phyloP scores from a whole-genome alignment of 139 green algal species.

The Picochlorum sp. region DNA sequence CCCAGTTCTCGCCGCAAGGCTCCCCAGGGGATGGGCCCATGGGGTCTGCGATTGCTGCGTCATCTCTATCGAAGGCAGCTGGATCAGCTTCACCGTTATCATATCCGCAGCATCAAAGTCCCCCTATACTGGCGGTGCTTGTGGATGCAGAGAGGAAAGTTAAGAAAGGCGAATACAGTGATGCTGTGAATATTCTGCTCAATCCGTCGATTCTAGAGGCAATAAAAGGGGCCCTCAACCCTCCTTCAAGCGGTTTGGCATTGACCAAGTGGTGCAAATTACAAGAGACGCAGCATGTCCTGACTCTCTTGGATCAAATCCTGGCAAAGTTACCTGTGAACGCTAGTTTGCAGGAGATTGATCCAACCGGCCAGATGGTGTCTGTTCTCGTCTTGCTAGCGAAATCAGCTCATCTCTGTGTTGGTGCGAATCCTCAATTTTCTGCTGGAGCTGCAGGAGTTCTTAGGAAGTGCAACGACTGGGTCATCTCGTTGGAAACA shows the following conservation, averaged over 20 bases:
- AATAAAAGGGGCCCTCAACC: conserved; percentile 15
- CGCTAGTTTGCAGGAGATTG: background rate
- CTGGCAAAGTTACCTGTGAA: conserved; percentile 1
- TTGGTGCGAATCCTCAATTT: conserved; percentile 14
- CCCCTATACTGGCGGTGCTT: background rate
- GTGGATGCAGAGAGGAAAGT: conserved; percentile 13
- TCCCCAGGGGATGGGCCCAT: background rate
- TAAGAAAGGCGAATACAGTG: background rate
- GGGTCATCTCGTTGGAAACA: conserved; percentile 11
- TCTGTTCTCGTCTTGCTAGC: conserved; percentile 7
- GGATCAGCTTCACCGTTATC: background rate
- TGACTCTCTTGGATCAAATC: conserved; percentile 12
- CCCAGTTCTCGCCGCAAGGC: conserved; percentile 14
- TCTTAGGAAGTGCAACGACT: background rate
- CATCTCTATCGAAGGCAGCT: background rate
- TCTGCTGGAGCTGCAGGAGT: background rate
- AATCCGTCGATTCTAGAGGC: background rate
- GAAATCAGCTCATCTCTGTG: conserved; percentile 4
- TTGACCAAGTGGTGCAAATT: conserved; percentile 18
- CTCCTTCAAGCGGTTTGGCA: conserved; percentile 4
- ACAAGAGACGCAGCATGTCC: conserved; percentile 13
- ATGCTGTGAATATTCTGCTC: background rate
- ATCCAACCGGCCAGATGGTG: background rate
- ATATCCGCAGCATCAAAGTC: background rate
- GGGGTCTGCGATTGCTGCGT: background rate